These are phyloP conservation scores for Monilinia aucupariae DNA, from an alignment of 2,329 filamentous ascomycete genomes.

Conservation along the genomic window DNA sequence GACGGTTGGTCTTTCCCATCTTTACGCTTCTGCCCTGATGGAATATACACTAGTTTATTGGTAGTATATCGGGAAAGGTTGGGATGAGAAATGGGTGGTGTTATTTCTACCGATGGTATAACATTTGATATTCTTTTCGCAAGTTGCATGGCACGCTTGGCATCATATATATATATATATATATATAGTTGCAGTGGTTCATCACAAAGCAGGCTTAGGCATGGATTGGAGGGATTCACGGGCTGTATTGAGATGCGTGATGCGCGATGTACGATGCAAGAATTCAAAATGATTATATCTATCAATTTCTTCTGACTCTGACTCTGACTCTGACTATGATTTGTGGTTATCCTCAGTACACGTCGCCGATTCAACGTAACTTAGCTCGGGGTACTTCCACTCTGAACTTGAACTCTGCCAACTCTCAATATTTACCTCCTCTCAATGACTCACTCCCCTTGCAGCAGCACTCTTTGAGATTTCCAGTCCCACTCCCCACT, in stretches of 20 bases:
- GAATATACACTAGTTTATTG: neutral
- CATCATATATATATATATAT: constrained; percentile 3
- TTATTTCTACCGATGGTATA: neutral
- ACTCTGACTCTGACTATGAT: neutral
- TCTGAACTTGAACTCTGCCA: too few relatives aligned
- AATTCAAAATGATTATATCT: neutral
- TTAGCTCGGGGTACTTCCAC: too few relatives aligned
- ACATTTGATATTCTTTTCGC: neutral
- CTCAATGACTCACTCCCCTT: too few relatives aligned
- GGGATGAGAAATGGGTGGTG: neutral
- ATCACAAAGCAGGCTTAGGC: neutral
- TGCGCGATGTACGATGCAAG: neutral
- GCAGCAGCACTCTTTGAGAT: too few relatives aligned
- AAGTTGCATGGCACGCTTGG: neutral
- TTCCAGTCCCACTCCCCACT: too few relatives aligned
- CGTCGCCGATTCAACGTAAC: too few relatives aligned
- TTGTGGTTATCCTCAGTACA: too few relatives aligned
- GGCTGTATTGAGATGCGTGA: neutral
- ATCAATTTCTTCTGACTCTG: neutral
- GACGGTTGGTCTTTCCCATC: neutral
- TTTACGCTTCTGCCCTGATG: neutral
- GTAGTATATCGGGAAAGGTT: constrained; percentile 1
- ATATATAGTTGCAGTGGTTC: constrained; percentile 8
- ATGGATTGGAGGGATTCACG: neutral
- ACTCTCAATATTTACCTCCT: too few relatives aligned